Conservation (phyloP, 2,329 filamentous ascomycete genomes). For the Corniculantispora saksenae region DNA sequence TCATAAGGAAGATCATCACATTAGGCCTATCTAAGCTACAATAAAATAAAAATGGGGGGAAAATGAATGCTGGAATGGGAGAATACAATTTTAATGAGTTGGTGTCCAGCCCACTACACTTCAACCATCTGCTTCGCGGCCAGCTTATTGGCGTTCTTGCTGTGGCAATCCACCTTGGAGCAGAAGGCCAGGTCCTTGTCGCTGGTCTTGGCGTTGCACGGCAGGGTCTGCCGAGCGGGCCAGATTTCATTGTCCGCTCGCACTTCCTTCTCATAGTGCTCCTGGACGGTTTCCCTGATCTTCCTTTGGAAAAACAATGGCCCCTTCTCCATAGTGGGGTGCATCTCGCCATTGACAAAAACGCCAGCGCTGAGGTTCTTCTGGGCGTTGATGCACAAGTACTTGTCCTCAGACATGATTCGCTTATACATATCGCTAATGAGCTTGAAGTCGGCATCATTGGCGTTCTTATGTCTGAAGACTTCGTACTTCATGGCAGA, state of each 20-base stretch:
- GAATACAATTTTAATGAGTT: background rate
- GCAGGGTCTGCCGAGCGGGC: conserved; percentile 46
- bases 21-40: background rate
- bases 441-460: conserved; percentile 57
- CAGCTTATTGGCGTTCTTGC: conserved; percentile 21
- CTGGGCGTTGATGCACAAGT: conserved; percentile 60
- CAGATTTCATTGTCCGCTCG: conserved; percentile 49
- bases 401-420: conserved; percentile 66
- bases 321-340: conserved; percentile 61
- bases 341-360: conserved; percentile 64
- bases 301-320: conserved; percentile 57
- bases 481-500: conserved; percentile 64
- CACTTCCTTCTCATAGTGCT: conserved; percentile 50
- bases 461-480: conserved; percentile 60
- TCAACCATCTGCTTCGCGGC: conserved; percentile 27
- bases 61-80: background rate
- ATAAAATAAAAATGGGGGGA: background rate
- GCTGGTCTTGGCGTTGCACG: conserved; percentile 28
- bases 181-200: conserved; percentile 36
- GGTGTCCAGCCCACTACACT: conserved; percentile 17
- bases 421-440: conserved; percentile 63
- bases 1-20: background rate
- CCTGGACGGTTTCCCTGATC: conserved; percentile 49
- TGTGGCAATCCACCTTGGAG: conserved; percentile 36
- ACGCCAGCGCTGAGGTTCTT: conserved; percentile 62